Conservation (phyloP, 2,329 filamentous ascomycete genomes). For the Coniochaeta prunicola region DNA sequence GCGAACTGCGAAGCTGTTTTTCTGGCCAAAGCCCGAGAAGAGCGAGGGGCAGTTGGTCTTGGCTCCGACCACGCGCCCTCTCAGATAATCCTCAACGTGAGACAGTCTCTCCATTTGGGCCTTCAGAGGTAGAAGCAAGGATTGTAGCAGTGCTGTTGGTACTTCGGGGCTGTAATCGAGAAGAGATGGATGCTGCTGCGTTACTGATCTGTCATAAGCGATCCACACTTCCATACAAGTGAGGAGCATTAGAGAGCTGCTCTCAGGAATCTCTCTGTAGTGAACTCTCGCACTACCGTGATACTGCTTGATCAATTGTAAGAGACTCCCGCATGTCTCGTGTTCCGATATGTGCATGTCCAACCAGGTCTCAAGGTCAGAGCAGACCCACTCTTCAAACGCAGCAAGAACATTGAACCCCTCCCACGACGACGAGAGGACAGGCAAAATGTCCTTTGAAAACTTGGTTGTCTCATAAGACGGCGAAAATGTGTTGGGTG, state of each 20-base stretch:
- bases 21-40: conserved; percentile 26
- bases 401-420: conserved; percentile 21
- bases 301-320: conserved; percentile 24
- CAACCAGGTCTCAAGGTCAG: conserved; percentile 31
- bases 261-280: conserved; percentile 36
- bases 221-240: conserved; percentile 52
- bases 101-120: conserved; percentile 37
- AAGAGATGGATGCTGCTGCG: conserved; percentile 30
- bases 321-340: conserved; percentile 21
- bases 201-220: conserved; percentile 42
- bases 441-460: background rate
- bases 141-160: conserved; percentile 27
- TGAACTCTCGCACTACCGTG: conserved; percentile 11
- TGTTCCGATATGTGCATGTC: conserved; percentile 11
- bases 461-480: background rate
- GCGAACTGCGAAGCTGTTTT: conserved; percentile 34
- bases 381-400: conserved; percentile 43
- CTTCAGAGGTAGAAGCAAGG: conserved; percentile 34
- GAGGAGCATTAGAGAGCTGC: conserved; percentile 46
- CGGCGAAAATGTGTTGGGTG: background rate
- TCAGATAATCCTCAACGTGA: conserved; percentile 39
- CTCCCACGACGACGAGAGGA: conserved; percentile 9
- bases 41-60: conserved; percentile 17
- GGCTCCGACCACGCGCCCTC: conserved; percentile 17
- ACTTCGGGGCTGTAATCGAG: conserved; percentile 39